These are phyloP conservation scores for Casuarina cunninghamiana DNA, from an alignment of 306 rosid species.

Conservation along the genomic window DNA sequence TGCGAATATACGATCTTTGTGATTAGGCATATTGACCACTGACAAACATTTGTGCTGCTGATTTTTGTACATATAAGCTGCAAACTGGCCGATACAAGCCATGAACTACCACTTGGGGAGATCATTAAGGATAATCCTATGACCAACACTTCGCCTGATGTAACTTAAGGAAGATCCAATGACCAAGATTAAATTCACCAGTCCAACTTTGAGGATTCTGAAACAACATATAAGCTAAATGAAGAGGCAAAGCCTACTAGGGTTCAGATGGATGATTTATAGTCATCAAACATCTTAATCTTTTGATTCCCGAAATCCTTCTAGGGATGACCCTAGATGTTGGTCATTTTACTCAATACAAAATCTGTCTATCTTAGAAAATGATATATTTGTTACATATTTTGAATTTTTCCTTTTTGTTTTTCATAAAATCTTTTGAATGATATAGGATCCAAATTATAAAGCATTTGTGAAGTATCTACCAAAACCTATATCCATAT, in stretches of 20 bases:
- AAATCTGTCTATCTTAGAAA: not conserved
- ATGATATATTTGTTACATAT: too few relatives aligned
- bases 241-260: not conserved
- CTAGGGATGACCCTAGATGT: not conserved
- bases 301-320: not conserved
- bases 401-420: too few relatives aligned
- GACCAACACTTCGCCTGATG: not conserved
- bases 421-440: too few relatives aligned
- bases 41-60: not conserved
- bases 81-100: not conserved
- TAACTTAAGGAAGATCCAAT: too few relatives aligned
- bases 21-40: too few relatives aligned
- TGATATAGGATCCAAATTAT: too few relatives aligned
- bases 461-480: too few relatives aligned
- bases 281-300: not conserved
- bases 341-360: not conserved
- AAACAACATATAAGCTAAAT: not conserved
- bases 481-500: too few relatives aligned
- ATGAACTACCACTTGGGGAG: not conserved
- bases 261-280: not conserved
- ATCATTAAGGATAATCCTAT: not conserved
- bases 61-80: not conserved
- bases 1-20: not conserved
- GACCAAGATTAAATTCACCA: too few relatives aligned
- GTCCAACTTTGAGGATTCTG: not conserved